A percentile compares a stretch with the other conserved stretches of the same genome.
Evolutionary conservation across 1,284 basidiomycete species (phyloP).

Genomic region (Agaricales sp.): DNA sequence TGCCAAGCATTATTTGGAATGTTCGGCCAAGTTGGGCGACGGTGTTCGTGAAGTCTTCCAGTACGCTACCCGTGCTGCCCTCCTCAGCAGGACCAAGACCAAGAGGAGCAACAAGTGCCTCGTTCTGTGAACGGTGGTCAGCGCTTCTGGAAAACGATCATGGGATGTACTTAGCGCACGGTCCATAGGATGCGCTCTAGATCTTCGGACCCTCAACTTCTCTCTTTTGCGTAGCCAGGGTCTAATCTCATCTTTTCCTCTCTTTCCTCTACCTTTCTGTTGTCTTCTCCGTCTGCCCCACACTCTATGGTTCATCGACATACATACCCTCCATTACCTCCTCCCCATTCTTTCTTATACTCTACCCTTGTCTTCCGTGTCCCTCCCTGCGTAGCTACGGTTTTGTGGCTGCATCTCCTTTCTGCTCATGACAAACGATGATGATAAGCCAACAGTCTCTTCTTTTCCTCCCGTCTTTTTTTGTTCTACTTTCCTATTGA

Average conservation of each 20-base stretch:
- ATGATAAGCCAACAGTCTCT: too few species aligned
- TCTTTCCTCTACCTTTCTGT: not conserved
- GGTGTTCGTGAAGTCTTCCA: constrained; percentile 92
- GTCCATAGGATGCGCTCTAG: constrained; percentile 1
- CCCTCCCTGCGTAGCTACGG: too few species aligned
- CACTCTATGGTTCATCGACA: not conserved
- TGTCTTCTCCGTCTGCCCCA: not conserved
- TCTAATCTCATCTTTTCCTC: not conserved
- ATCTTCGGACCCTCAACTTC: too few species aligned
- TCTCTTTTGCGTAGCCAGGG: too few species aligned
- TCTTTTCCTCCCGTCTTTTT: not conserved
- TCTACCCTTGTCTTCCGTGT: not conserved
- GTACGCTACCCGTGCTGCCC: constrained; percentile 75
- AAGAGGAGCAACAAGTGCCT: constrained; percentile 36
- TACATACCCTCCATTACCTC: not conserved
- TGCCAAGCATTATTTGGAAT: constrained; percentile 84
- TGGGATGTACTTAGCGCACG: constrained; percentile 1
- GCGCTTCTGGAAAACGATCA: not conserved
- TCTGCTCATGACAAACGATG: not conserved
- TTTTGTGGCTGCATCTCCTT: too few species aligned
- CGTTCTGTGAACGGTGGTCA: constrained; percentile 41
- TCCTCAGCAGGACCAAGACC: constrained; percentile 39
- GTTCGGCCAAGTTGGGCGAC: constrained; percentile 82
- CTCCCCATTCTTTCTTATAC: not conserved
- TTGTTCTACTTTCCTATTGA: too few species aligned